Base-by-base conservation (phyloP, 441 rosid genomes). In the Aleurites moluccanus region DNA sequence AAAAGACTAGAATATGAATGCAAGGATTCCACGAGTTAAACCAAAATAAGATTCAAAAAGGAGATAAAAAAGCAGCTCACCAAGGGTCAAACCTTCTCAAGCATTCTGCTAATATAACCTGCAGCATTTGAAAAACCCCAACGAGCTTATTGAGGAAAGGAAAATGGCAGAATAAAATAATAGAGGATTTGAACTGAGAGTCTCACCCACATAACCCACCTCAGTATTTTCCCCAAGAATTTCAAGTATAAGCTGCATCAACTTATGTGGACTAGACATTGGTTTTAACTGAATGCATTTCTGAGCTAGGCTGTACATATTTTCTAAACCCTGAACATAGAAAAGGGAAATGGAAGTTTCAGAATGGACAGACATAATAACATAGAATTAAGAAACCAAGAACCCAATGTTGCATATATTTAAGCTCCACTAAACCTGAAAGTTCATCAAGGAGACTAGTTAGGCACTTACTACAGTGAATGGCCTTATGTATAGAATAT, bases 21-120 rank as follows among this genome's bases (percentile, higher is more conserved):
- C 42, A 68, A 40, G 63, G 18, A 21, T 47, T 21, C 55, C 72
- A 75, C 42, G 13, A 47, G 21, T 30, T 21, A 27, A 70, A 61
- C 21, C 20, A 63, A 50, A 50, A 70, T 55, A 44, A 44, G 15
- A 56, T 2, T 69, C 0, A 44, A 27, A 69, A 55, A 53, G 67
- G 38, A 6, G 63, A 76, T 42, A 74, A 44, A 47, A 45, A 20
- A 38, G 80, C 70, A 76, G 79, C 92, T 85, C 80, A 95, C 98
- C 99, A 93, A 82, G 97, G 91, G 75, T 97, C 97, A 86, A 91
- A 95, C 49, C 88, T 97, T 83, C 86, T 90, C 52, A 91, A 89
- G 85, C 98, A 95, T 79, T 88, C 99, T 67, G 98, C 98, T 75
- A 95, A 78, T 55, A 95, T 90, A 78, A 86, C 95, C 99, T 95